A percentile compares a stretch with the other conserved stretches of the same genome.
These are phyloP conservation scores for Cicer yamashitae DNA, from an alignment of 306 rosid genomes.

Conservation along the genomic window DNA sequence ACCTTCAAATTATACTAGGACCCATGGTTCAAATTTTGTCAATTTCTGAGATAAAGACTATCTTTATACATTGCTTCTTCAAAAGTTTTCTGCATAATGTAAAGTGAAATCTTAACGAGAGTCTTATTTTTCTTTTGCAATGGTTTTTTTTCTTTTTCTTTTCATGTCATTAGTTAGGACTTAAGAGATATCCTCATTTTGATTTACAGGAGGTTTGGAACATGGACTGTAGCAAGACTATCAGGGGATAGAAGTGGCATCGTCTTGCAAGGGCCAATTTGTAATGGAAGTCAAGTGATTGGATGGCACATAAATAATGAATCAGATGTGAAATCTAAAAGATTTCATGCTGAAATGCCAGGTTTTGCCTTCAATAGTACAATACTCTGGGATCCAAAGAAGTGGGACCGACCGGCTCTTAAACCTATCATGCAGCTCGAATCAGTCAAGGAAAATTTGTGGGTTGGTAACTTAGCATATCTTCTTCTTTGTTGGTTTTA, in stretches of 20 bases:
- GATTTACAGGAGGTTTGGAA: slow-evolving; percentile 80
- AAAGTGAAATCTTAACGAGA: slow-evolving; percentile 10
- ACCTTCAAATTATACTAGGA: slow-evolving; percentile 5
- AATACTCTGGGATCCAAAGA: slow-evolving; percentile 84
- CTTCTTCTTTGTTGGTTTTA: slow-evolving; percentile 13
- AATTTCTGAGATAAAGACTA: slow-evolving; percentile 5
- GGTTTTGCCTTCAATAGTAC: slow-evolving; percentile 97
- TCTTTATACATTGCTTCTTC: not conserved
- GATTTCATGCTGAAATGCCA: slow-evolving; percentile 76
- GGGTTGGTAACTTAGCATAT: slow-evolving; percentile 59
- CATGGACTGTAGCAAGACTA: slow-evolving; percentile 77
- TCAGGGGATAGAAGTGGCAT: slow-evolving; percentile 48
- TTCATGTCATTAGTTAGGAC: no score
- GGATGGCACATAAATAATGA: slow-evolving; percentile 80
- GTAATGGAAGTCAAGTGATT: slow-evolving; percentile 78
- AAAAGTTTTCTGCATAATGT: not conserved
- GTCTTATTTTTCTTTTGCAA: not conserved
- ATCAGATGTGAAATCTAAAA: slow-evolving; percentile 50
- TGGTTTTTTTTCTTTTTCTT: no score
- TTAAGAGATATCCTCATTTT: slow-evolving; percentile 31
- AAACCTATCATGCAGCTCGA: slow-evolving; percentile 81
- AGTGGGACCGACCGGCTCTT: slow-evolving; percentile 74
- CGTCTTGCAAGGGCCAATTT: slow-evolving; percentile 73
- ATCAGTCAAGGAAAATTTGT: slow-evolving; percentile 59
- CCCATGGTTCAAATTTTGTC: not conserved